Percentiles rank a stretch among this genome's conserved stretches.
These are phyloP conservation scores for Nyctanthes arbortristis DNA, from an alignment of 257 asterid species.

Conservation along the genomic window DNA sequence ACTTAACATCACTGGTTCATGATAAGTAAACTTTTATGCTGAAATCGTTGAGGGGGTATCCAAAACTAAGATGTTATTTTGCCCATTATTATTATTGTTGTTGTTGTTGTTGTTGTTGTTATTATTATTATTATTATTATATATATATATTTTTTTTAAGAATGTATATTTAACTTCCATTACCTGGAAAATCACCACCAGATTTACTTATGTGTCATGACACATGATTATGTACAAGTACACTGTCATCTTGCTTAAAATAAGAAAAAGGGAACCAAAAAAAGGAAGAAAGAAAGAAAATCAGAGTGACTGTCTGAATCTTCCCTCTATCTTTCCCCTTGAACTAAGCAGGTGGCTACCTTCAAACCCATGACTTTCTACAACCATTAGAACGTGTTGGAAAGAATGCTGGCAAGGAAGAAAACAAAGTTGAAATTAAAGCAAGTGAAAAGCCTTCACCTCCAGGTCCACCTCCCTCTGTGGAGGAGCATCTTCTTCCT, in stretches of 20 bases:
- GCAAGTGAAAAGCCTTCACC: constrained; percentile 53
- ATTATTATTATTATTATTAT: too few relatives aligned
- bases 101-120: too few relatives aligned
- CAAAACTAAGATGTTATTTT: too few relatives aligned
- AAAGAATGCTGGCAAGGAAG: constrained; percentile 49
- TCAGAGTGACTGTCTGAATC: constrained; percentile 4
- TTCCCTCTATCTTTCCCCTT: constrained; percentile 8
- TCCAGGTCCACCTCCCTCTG: constrained; percentile 42
- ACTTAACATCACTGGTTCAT: neutral
- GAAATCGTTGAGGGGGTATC: neutral
- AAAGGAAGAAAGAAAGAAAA: too few relatives aligned
- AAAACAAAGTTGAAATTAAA: constrained; percentile 38
- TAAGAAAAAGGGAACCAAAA: too few relatives aligned
- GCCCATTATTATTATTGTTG: too few relatives aligned
- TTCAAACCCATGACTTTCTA: constrained; percentile 86
- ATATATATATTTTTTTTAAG: too few relatives aligned
- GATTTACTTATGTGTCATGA: too few relatives aligned
- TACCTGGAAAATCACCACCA: too few relatives aligned
- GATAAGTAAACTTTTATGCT: neutral
- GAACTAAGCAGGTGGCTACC: constrained; percentile 53
- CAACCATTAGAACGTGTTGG: constrained; percentile 80
- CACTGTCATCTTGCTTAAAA: too few relatives aligned
- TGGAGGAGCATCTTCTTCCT: constrained; percentile 67
- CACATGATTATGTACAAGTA: too few relatives aligned
- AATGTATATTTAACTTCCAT: too few relatives aligned